phyloP scores from a whole-genome alignment of 179 eudicot genomes.

The Beta corolliflora region DNA sequence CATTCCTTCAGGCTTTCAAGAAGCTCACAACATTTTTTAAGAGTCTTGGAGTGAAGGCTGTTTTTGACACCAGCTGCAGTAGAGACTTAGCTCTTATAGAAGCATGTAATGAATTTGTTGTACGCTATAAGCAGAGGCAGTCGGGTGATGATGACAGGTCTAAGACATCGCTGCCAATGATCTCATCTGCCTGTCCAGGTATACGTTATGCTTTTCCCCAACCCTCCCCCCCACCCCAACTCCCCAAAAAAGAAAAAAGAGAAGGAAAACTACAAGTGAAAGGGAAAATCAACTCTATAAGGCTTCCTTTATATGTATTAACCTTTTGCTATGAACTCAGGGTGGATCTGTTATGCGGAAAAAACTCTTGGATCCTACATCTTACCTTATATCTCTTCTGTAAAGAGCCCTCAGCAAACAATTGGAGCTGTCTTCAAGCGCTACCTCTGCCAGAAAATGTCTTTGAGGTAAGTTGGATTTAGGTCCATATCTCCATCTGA shows the following conservation, averaged over 20 bases:
- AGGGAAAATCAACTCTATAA: neutral
- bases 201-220: constrained; percentile 6
- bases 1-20: constrained; percentile 62
- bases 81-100: constrained; percentile 87
- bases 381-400: constrained; percentile 91
- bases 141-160: constrained; percentile 37
- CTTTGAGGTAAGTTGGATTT: constrained; percentile 51
- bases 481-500: neutral
- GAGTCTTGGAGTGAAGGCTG: constrained; percentile 88
- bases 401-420: constrained; percentile 96
- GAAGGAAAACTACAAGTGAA: neutral
- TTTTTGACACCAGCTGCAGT: constrained; percentile 93
- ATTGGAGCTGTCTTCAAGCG: constrained; percentile 87
- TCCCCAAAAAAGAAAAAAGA: neutral
- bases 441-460: constrained; percentile 64
- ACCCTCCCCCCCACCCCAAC: neutral
- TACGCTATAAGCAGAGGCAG: constrained; percentile 65
- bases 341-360: constrained; percentile 99
- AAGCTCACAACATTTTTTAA: constrained; percentile 88
- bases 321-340: constrained; percentile 40
- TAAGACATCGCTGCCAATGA: constrained; percentile 69
- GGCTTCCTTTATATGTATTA: neutral
- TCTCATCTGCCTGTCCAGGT: constrained; percentile 97
- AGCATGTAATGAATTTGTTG: constrained; percentile 83
- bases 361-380: constrained; percentile 94